Evolutionary conservation across 306 rosid genomes (phyloP).

Genomic region (Medicago truncatula): DNA sequence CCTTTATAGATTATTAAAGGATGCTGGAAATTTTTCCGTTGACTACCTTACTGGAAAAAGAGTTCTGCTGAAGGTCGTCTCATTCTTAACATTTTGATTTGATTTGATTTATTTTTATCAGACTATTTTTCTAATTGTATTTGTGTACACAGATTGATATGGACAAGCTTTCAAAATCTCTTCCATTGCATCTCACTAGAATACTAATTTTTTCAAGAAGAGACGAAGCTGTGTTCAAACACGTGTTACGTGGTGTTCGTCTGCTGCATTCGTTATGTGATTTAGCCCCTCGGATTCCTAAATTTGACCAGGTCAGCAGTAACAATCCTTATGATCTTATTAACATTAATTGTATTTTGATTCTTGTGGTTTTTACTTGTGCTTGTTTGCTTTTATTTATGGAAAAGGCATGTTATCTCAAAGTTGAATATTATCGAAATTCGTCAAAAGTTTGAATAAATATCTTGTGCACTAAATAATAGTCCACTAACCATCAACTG

Average conservation of each 20-base stretch:
- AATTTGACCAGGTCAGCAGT: constrained; percentile 80
- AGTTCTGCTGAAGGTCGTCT: constrained; percentile 61
- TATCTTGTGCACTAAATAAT: constrained; percentile 16
- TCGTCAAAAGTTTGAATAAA: constrained; percentile 18
- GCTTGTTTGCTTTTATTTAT: constrained; percentile 8
- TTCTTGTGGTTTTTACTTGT: constrained; percentile 31
- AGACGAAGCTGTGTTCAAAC: constrained; percentile 67
- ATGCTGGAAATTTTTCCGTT: constrained; percentile 76
- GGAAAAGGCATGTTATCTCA: constrained; percentile 29
- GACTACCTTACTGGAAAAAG: constrained; percentile 61
- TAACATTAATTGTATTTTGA: constrained; percentile 33
- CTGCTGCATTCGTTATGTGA: constrained; percentile 91
- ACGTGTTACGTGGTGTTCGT: constrained; percentile 77
- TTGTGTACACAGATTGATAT: constrained; percentile 81
- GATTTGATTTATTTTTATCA: constrained; percentile 35
- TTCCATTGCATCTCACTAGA: constrained; percentile 87
- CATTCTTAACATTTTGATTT: constrained; percentile 32
- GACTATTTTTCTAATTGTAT: constrained; percentile 41
- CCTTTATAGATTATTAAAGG: constrained; percentile 71
- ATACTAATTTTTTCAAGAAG: constrained; percentile 64
- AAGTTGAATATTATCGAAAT: constrained; percentile 21
- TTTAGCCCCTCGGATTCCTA: constrained; percentile 81
- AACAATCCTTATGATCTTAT: neutral
- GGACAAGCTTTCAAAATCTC: constrained; percentile 81
- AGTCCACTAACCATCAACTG: constrained; percentile 11